Evolutionary conservation across 148 eudicot genomes (phyloP), one percentile per base, ranked within the genome.

Genomic region (Polygonum aviculare): DNA sequence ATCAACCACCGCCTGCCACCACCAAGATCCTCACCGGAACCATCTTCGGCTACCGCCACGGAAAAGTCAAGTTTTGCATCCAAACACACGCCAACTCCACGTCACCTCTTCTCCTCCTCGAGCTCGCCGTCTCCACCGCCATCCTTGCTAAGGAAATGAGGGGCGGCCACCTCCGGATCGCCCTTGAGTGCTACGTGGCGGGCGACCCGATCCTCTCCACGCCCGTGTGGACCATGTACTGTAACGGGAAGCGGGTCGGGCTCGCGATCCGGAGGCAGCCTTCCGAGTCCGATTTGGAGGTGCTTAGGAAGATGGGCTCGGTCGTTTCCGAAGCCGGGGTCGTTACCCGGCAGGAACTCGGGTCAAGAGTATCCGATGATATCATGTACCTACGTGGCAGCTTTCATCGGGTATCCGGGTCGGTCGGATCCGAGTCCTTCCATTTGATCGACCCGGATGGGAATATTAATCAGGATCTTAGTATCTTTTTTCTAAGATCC

Each of bases 371-470:
- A 4, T 50, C 55, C 19, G 93, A 83, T 26, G 86, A 87, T 77
- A 65, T 86, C 6, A 86, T 90, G 90, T 90, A 90, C 49, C 77
- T 88, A 18, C 82, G 89, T 9, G 88, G 89, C 0, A 86, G 80
- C 40, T 88, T 88, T 71, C 74, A 85, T 63, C 81, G 86, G 40
- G 82, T 86, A 73, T 77, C 77, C 33, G 85, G 89, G 2, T 86
- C 91, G 4, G 75, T 49, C 4, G 72, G 84, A 59, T 85, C 89
- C 21, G 80, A 88, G 54, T 82, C 89, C 0, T 88, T 84, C 38
- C 89, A 86, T 77, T 80, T 90, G 79, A 83, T 87, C 21, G 91
- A 90, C 77, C 88, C 93, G 52, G 93, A 86, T 50, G 87, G 86
- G 40, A 83, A 69, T 78, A 77, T 82, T 50, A 83, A 84, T 73